Conservation (phyloP, 441 rosid species). For the Bocquillonia castaneifolia region DNA sequence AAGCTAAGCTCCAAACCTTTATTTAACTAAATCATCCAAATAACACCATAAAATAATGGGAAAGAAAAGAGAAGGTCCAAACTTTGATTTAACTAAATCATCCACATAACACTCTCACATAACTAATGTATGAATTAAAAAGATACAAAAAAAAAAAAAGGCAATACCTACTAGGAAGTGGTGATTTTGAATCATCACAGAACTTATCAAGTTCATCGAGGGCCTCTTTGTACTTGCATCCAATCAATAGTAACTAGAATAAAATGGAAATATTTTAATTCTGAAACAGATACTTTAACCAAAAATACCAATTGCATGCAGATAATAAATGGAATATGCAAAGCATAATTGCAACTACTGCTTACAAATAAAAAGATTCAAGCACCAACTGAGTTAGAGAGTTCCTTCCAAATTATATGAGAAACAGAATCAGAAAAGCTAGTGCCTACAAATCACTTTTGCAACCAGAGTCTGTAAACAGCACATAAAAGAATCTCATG, state of each 20-base stretch:
- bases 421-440: background rate
- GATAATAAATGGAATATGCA: background rate
- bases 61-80: background rate
- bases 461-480: background rate
- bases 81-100: no score
- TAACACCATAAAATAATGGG: no score
- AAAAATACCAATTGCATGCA: background rate
- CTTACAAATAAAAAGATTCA: background rate
- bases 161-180: slow-evolving; percentile 57
- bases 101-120: no score
- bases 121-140: no score
- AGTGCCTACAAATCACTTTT: background rate
- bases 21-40: no score
- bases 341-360: background rate
- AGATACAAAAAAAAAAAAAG: no score
- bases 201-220: slow-evolving; percentile 49
- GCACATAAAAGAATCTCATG: background rate
- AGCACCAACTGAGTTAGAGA: no score
- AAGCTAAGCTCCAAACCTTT: no score
- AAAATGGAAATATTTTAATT: slow-evolving; percentile 11
- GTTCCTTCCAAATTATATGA: background rate
- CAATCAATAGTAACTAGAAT: slow-evolving; percentile 61
- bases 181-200: slow-evolving; percentile 34
- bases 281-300: background rate
- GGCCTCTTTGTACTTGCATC: slow-evolving; percentile 58